These are phyloP conservation scores for Arthrobotrys entomopaga DNA, from an alignment of 2,329 filamentous ascomycete genomes.

Conservation along the genomic window DNA sequence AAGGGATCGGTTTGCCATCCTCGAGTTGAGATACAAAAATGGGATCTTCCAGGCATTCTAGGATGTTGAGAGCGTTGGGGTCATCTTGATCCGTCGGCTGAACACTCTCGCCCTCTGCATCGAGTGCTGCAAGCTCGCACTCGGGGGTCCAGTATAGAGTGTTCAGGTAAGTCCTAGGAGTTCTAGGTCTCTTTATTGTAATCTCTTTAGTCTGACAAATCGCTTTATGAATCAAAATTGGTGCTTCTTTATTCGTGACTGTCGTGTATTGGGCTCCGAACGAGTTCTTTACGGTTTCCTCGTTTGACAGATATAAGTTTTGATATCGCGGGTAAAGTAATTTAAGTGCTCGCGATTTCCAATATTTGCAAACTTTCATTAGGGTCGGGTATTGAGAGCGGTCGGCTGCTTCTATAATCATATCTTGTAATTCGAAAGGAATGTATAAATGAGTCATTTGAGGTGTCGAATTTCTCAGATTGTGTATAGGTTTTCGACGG, in stretches of 20 bases:
- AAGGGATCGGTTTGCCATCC: background rate
- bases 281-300: constrained; percentile 12
- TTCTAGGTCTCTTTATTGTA: background rate
- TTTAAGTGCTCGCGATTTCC: background rate
- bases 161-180: background rate
- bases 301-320: background rate
- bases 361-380: constrained; percentile 18
- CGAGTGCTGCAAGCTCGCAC: too few relatives aligned
- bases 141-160: background rate
- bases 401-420: constrained; percentile 26
- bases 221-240: constrained; percentile 27
- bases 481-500: background rate
- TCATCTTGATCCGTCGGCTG: background rate
- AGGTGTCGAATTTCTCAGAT: background rate
- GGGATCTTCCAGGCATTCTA: constrained; percentile 18
- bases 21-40: constrained; percentile 4
- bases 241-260: background rate
- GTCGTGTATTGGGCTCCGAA: constrained; percentile 3
- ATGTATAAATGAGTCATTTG: background rate
- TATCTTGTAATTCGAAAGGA: constrained; percentile 22
- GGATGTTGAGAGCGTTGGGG: constrained; percentile 6
- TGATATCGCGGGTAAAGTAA: constrained; percentile 18
- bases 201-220: constrained; percentile 6
- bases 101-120: background rate
- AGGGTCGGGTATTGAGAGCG: constrained; percentile 17